phyloP scores from a whole-genome alignment of 768 basidiomycete genomes.

The Fomitopsis serialis region DNA sequence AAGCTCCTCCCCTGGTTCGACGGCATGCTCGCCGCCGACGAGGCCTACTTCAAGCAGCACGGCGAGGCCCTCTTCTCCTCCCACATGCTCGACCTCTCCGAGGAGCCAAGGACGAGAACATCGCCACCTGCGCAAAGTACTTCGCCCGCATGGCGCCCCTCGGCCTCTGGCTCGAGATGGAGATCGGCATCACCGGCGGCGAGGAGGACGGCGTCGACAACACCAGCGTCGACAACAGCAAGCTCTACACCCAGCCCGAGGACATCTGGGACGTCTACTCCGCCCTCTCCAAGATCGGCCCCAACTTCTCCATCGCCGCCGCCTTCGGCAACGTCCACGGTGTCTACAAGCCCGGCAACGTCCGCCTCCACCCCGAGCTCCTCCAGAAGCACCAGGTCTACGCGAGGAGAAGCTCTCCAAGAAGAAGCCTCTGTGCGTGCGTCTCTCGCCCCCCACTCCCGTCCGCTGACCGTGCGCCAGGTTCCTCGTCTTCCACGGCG shows the following conservation, averaged over 20 bases:
- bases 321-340: conserved; percentile 99
- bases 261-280: conserved; percentile 90
- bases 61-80: conserved; percentile 88
- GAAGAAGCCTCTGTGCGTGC: conserved; percentile 78
- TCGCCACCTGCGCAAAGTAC: conserved; percentile 88
- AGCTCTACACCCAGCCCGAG: conserved; percentile 95
- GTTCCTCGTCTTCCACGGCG: conserved; percentile 99
- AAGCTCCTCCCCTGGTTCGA: conserved; percentile 99
- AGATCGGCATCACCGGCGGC: conserved; percentile 99
- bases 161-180: conserved; percentile 99
- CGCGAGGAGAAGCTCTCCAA: conserved; percentile 62
- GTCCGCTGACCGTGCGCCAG: conserved; percentile 30
- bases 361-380: conserved; percentile 86
- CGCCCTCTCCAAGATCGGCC: conserved; percentile 77
- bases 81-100: conserved; percentile 98
- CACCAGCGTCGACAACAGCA: conserved; percentile 87
- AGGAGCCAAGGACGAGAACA: conserved; percentile 91
- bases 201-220: conserved; percentile 99
- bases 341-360: conserved; percentile 99
- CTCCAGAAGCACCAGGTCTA: conserved; percentile 86
- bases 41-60: conserved; percentile 88
- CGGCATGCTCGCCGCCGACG: conserved; percentile 96
- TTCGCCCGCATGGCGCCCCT: conserved; percentile 92
- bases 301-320: conserved; percentile 97
- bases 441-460: background rate